Evolutionary conservation across 1,139 yeast genomes (phyloP), one percentile per base, ranked within the genome.

Genomic region (Casaregolazyma lundiana): DNA sequence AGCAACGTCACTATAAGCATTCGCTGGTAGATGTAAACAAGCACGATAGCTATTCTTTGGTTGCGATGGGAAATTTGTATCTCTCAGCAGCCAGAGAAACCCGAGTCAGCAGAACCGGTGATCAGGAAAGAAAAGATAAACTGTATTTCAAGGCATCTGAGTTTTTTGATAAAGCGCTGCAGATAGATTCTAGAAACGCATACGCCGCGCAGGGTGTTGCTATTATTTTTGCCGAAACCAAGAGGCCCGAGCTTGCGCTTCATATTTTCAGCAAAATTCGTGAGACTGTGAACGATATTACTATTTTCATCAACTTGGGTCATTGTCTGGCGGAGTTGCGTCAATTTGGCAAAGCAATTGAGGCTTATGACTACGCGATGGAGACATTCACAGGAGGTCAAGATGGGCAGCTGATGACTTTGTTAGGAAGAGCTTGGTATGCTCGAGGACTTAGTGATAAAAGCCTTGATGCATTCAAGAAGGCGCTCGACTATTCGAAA

Each of bases 161-260:
- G 65, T 71, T 90, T 48, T 92, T 82, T 64, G 85, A 89, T 57
- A 92, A 92, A 66, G 97, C 89, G 1, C 71, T 94, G 49, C 82
- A 85, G 43, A 71, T 89, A 32, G 98, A 92, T 67, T 78, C 92
- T 4, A 74, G 77, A 55, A 88, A 92, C 63, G 95, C 92, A 1
- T 92, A 84, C 68, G 99, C 97, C 2, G 98, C 98, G 0, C 98
- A 92, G 66, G 99, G 99, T 45, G 75, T 94, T 53, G 98, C 97
- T 1, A 89, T 92, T 46, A 80, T 90, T 8, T 85, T 88, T 65
- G 95, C 95, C 18, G 97, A 90, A 58, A 84, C 84, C 60, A 86
- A 85, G 59, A 83, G 87, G 50, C 69, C 80, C 18, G 81, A 78
- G 36, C 75, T 82, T 53, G 96, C 97, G 0, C 73, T 89, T 59